phyloP scores from a whole-genome alignment of 768 basidiomycete species.

The Dioszegia crocea region DNA sequence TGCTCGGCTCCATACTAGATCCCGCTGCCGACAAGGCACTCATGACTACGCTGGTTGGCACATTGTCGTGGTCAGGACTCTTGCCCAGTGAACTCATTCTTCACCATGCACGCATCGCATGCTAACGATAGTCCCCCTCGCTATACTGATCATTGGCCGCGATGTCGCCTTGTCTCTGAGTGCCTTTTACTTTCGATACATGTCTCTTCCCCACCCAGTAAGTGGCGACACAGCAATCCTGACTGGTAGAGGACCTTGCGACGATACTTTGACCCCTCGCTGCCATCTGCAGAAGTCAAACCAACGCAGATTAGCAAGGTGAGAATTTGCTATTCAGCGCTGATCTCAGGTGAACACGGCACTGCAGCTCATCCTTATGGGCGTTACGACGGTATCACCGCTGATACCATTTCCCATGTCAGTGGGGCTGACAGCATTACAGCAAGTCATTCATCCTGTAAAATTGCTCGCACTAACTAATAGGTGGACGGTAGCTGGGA shows the following conservation, averaged over 20 bases:
- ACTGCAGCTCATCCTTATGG: slow-evolving; percentile 87
- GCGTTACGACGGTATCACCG: slow-evolving; percentile 76
- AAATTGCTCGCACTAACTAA: background rate
- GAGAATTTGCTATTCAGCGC: slow-evolving; percentile 1
- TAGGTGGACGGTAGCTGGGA: slow-evolving; percentile 81
- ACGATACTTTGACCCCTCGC: slow-evolving; percentile 93
- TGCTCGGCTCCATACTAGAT: slow-evolving; percentile 93
- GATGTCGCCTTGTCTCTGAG: slow-evolving; percentile 56
- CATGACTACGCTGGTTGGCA: slow-evolving; percentile 87
- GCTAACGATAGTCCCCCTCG: slow-evolving; percentile 65
- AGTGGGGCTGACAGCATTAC: slow-evolving; percentile 61
- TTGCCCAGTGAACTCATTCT: slow-evolving; percentile 55
- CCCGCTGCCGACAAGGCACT: slow-evolving; percentile 94
- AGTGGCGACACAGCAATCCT: slow-evolving; percentile 50
- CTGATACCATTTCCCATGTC: slow-evolving; percentile 60
- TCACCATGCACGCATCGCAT: too few relatives aligned
- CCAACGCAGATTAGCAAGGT: slow-evolving; percentile 95
- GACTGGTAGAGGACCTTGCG: slow-evolving; percentile 67
- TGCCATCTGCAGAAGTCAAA: slow-evolving; percentile 89
- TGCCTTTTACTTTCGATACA: slow-evolving; percentile 26
- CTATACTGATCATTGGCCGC: slow-evolving; percentile 78
- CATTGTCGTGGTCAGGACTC: slow-evolving; percentile 74
- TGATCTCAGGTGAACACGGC: slow-evolving; percentile 74
- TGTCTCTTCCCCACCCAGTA: slow-evolving; percentile 74
- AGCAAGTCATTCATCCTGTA: slow-evolving; percentile 59